These are phyloP conservation scores for Saccharomycopsis sp. DNA, from an alignment of 805 yeast genomes.

Conservation along the genomic window DNA sequence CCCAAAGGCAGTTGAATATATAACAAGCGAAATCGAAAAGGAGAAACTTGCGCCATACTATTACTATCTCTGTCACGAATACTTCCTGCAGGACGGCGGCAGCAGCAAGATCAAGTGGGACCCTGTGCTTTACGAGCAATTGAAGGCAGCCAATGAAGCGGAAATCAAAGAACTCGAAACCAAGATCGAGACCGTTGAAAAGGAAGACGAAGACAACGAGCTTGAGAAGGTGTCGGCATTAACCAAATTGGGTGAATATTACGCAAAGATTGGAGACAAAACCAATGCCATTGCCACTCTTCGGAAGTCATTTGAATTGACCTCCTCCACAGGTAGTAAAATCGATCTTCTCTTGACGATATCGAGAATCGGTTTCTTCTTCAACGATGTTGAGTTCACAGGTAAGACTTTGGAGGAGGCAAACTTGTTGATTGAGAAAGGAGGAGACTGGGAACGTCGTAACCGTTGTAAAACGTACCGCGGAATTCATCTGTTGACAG, in stretches of 20 bases:
- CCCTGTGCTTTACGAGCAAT: conserved; percentile 43
- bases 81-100: conserved; percentile 29
- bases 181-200: conserved; percentile 43
- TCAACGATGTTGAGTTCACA: conserved; percentile 64
- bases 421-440: conserved; percentile 77
- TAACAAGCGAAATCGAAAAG: conserved; percentile 48
- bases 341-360: conserved; percentile 81
- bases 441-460: conserved; percentile 99
- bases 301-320: conserved; percentile 65
- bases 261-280: conserved; percentile 78
- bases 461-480: conserved; percentile 87
- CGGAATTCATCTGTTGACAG: conserved; percentile 78
- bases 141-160: conserved; percentile 48
- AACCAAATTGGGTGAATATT: conserved; percentile 80
- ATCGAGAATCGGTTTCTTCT: conserved; percentile 85
- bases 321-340: conserved; percentile 84
- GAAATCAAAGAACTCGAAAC: conserved; percentile 43
- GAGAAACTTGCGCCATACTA: conserved; percentile 81
- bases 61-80: conserved; percentile 51
- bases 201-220: conserved; percentile 77
- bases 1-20: conserved; percentile 37
- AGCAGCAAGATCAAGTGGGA: conserved; percentile 49
- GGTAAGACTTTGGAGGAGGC: conserved; percentile 69
- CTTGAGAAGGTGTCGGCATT: conserved; percentile 71
- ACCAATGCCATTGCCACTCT: conserved; percentile 60